Conservation (phyloP, 2,329 filamentous ascomycete genomes). For the Didymosphaeria variabile region DNA sequence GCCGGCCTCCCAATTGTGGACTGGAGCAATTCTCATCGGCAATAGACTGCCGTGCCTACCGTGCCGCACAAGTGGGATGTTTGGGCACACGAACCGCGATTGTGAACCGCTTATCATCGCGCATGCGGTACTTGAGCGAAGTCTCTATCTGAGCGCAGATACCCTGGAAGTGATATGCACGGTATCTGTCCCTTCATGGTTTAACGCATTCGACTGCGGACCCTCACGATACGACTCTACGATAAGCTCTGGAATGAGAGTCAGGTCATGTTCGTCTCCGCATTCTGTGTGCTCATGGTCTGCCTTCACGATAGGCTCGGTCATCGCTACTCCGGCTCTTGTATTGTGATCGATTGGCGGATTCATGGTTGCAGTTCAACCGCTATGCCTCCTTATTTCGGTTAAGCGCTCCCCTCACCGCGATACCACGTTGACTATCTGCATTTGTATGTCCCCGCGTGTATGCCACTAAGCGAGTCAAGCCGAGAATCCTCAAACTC, state of each 20-base stretch:
- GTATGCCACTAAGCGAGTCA: conserved; percentile 7
- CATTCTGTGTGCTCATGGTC: background rate
- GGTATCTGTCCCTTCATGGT: background rate
- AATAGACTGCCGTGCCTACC: background rate
- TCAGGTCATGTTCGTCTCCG: conserved; percentile 1
- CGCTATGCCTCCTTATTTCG: conserved; percentile 18
- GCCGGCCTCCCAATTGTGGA: background rate
- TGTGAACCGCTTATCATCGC: conserved; percentile 3
- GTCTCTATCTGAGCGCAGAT: background rate
- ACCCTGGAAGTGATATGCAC: background rate
- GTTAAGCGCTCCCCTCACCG: conserved; percentile 16
- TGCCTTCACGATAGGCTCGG: background rate
- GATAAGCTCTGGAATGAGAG: conserved; percentile 1
- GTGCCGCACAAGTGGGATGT: background rate
- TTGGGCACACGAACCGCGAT: background rate
- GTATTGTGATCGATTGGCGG: background rate
- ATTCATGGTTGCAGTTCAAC: conserved; percentile 13
- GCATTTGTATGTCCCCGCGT: conserved; percentile 2
- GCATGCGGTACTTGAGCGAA: background rate
- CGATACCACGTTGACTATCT: conserved; percentile 10
- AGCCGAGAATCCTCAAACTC: background rate
- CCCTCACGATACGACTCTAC: background rate
- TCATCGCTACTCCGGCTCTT: background rate
- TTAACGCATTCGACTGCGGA: background rate
- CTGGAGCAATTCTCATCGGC: background rate